Percentiles rank a stretch among this genome's conserved stretches.
Conservation (phyloP, 1,284 basidiomycete genomes). For the Pseudozyma flocculosa region DNA sequence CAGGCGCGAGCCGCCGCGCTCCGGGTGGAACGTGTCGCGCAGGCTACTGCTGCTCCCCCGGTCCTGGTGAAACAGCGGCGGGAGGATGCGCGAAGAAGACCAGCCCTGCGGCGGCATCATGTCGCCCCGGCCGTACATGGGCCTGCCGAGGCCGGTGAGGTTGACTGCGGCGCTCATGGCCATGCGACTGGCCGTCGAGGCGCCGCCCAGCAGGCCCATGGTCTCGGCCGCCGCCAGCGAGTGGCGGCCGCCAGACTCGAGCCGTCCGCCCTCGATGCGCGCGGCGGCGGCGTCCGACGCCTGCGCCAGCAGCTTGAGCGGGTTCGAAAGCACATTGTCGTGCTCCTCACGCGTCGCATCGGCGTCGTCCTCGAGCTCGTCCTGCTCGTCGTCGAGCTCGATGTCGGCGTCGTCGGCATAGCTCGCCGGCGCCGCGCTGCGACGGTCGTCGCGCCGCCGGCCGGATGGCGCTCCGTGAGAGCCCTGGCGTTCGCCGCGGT, state of each 20-base stretch:
- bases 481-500: no score
- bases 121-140: conserved; percentile 14
- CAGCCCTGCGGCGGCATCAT: conserved; percentile 12
- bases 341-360: conserved; percentile 35
- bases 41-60: no score
- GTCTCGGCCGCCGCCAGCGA: conserved; percentile 37
- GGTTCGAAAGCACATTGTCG: conserved; percentile 44
- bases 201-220: conserved; percentile 37
- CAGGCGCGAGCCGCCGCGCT: neutral
- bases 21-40: no score
- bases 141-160: conserved; percentile 27
- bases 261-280: conserved; percentile 24
- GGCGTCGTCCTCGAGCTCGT: conserved; percentile 39
- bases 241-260: conserved; percentile 22
- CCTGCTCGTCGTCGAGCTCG: conserved; percentile 40
- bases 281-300: conserved; percentile 42
- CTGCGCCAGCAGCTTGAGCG: conserved; percentile 44
- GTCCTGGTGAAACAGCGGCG: conserved; percentile 16
- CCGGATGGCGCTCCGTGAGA: no score
- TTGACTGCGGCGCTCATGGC: conserved; percentile 31
- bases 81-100: conserved; percentile 22
- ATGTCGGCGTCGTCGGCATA: conserved; percentile 32
- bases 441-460: neutral
- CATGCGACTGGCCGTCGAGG: conserved; percentile 25
- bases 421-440: no score